These are phyloP conservation scores for Achlya hypogyna DNA, from an alignment of 352 stramenopile species.

Conservation along the genomic window DNA sequence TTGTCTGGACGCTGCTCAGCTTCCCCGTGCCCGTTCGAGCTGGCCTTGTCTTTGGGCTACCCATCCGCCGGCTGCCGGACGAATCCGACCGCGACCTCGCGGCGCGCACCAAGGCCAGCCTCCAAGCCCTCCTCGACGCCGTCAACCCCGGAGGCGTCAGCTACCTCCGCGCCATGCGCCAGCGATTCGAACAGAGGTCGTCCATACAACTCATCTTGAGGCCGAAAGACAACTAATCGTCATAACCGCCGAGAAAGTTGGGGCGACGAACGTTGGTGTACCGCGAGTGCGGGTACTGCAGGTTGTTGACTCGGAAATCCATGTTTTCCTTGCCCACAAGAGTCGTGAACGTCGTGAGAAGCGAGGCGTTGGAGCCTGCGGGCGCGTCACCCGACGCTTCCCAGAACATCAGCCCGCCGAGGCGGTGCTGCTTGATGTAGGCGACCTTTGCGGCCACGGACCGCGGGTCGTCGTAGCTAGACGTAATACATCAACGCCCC, in stretches of 20 bases:
- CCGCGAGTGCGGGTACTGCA: neutral
- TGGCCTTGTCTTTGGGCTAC: neutral
- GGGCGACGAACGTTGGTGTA: slow-evolving; percentile 9
- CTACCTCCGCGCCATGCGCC: neutral
- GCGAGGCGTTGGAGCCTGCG: neutral
- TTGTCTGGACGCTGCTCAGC: neutral
- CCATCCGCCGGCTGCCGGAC: neutral
- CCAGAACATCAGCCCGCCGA: slow-evolving; percentile 14
- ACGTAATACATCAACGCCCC: neutral
- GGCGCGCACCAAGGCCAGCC: neutral
- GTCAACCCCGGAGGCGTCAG: neutral
- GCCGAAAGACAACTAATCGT: neutral
- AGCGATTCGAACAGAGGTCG: neutral
- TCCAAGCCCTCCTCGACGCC: neutral
- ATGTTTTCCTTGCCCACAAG: neutral
- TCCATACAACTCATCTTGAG: neutral
- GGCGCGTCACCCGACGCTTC: neutral
- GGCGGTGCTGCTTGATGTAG: neutral
- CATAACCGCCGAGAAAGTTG: neutral
- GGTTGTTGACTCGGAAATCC: neutral
- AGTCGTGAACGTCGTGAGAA: neutral
- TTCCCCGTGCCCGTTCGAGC: neutral
- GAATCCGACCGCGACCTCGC: neutral
- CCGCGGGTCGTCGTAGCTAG: slow-evolving; percentile 3
- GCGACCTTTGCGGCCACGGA: neutral